These are phyloP conservation scores for Tolypocladium tropicale DNA, from an alignment of 2,329 filamentous ascomycete species.

Conservation along the genomic window DNA sequence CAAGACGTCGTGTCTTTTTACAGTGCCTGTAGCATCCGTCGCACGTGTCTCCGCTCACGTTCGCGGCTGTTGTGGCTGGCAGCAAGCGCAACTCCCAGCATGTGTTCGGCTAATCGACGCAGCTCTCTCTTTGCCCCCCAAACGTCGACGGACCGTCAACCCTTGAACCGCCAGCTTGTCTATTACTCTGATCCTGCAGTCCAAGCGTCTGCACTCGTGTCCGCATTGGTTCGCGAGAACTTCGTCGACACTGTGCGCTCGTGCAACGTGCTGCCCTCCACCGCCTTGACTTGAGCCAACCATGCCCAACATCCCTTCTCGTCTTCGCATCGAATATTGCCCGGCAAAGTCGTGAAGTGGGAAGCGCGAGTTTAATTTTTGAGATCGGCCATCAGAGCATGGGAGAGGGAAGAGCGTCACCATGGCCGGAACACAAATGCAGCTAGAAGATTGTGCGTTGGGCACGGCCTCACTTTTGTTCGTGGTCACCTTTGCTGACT, in stretches of 20 bases:
- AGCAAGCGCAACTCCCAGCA: neutral
- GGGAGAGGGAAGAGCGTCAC: conserved; percentile 30
- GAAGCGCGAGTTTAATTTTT: conserved; percentile 1
- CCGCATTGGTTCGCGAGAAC: neutral
- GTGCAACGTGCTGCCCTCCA: neutral
- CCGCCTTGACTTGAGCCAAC: conserved; percentile 5
- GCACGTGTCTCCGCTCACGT: neutral
- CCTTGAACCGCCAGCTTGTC: neutral
- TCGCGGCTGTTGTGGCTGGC: neutral
- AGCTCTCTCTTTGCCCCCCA: neutral
- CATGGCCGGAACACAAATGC: conserved; percentile 73
- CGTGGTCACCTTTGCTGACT: conserved; percentile 11
- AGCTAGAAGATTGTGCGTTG: conserved; percentile 73
- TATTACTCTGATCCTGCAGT: neutral
- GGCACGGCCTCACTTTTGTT: neutral
- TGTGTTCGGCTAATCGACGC: neutral
- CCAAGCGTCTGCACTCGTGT: neutral
- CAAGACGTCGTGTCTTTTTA: neutral
- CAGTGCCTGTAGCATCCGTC: neutral
- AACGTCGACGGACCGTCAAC: neutral
- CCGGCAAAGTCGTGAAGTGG: conserved; percentile 20
- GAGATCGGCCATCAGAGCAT: conserved; percentile 12
- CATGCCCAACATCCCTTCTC: conserved; percentile 22
- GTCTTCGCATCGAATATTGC: conserved; percentile 17
- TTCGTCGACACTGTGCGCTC: neutral